A percentile compares a stretch with the other conserved stretches of the same genome.
These are phyloP conservation scores for Amanita rubescens DNA, from an alignment of 768 basidiomycete species.

Conservation along the genomic window DNA sequence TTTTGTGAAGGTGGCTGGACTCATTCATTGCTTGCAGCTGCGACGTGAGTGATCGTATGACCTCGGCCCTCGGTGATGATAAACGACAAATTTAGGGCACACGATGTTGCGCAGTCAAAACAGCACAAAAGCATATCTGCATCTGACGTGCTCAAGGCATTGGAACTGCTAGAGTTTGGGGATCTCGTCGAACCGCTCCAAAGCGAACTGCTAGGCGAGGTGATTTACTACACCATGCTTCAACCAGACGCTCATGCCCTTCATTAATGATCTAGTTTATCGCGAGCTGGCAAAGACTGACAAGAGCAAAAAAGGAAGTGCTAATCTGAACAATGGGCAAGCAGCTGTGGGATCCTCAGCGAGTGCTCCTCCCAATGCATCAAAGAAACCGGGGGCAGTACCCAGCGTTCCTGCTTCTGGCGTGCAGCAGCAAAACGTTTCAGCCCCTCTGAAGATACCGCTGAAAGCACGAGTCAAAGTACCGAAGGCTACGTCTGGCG, in stretches of 20 bases:
- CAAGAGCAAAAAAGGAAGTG: slow-evolving; percentile 39
- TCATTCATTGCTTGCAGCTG: slow-evolving; percentile 28
- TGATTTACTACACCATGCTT: background rate
- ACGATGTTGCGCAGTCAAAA: slow-evolving; percentile 78
- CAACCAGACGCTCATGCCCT: background rate
- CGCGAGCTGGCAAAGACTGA: slow-evolving; percentile 56
- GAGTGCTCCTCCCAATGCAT: slow-evolving; percentile 16
- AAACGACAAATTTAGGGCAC: slow-evolving; percentile 46
- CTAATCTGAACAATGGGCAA: slow-evolving; percentile 12
- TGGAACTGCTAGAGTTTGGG: slow-evolving; percentile 71
- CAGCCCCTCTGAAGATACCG: background rate
- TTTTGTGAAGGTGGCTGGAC: background rate
- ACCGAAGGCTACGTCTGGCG: background rate
- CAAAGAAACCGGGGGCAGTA: slow-evolving; percentile 12
- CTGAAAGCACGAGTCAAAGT: background rate
- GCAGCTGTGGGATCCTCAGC: slow-evolving; percentile 9
- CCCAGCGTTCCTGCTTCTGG: slow-evolving; percentile 1
- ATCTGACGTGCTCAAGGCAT: slow-evolving; percentile 82
- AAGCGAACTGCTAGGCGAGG: slow-evolving; percentile 54
- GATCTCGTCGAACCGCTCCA: slow-evolving; percentile 61
- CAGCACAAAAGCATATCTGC: slow-evolving; percentile 87
- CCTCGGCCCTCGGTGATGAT: background rate
- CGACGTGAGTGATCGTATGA: slow-evolving; percentile 32
- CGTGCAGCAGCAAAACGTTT: slow-evolving; percentile 4
- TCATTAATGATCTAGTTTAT: slow-evolving; percentile 38